phyloP scores from a whole-genome alignment of 202 grass and related monocot genomes.

The Dendrocalamus latiflorus region DNA sequence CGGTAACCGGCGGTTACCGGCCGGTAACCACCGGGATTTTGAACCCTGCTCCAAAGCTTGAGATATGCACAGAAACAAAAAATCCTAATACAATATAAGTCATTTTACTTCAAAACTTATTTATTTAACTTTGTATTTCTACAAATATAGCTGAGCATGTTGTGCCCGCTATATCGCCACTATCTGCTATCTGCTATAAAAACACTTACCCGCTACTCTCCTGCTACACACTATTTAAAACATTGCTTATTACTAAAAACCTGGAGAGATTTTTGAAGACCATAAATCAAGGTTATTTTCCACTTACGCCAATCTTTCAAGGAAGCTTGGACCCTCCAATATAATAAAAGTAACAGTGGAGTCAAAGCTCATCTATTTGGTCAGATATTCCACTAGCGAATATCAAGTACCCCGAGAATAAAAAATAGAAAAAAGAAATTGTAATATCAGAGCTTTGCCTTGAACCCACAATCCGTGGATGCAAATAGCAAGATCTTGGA shows the following conservation, averaged over 20 bases:
- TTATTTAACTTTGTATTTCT: too few species aligned
- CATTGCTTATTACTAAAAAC: background rate
- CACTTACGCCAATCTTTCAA: background rate
- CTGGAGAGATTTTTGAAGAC: background rate
- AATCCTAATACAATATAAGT: too few species aligned
- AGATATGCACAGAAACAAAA: too few species aligned
- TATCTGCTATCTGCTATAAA: too few species aligned
- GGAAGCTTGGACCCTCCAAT: background rate
- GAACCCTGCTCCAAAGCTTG: too few species aligned
- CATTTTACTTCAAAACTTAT: too few species aligned
- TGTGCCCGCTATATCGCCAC: too few species aligned
- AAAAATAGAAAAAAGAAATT: background rate
- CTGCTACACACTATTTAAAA: too few species aligned
- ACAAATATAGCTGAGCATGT: too few species aligned
- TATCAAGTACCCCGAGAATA: background rate
- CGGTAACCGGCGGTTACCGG: too few species aligned
- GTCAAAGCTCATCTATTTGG: conserved; percentile 11
- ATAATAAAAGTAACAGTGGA: background rate
- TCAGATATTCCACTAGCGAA: background rate
- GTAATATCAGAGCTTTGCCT: background rate
- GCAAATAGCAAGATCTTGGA: background rate
- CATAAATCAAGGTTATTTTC: background rate
- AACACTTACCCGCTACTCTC: too few species aligned
- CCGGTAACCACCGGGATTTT: too few species aligned
- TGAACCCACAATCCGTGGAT: background rate